Conservation (phyloP, 2,329 filamentous ascomycete species). For the Ceratocystis alfenasii region DNA sequence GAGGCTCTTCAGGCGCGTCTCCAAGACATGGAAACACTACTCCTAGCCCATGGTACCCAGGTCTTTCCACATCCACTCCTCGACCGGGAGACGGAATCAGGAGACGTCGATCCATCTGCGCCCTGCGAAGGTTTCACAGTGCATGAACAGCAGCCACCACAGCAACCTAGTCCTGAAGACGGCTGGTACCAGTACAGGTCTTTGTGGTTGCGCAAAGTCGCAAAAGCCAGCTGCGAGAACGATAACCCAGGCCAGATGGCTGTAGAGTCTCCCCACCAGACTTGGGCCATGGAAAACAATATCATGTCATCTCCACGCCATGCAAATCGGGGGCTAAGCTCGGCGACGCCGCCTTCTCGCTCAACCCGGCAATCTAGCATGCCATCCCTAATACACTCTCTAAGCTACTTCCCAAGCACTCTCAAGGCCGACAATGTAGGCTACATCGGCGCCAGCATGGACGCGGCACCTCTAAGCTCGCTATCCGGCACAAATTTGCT, state of each 20-base stretch:
- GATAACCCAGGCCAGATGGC: not conserved
- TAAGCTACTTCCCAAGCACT: slow-evolving; percentile 33
- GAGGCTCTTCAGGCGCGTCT: slow-evolving; percentile 54
- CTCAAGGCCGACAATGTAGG: slow-evolving; percentile 55
- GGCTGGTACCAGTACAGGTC: slow-evolving; percentile 5
- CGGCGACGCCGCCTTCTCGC: slow-evolving; percentile 21
- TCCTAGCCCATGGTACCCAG: slow-evolving; percentile 49
- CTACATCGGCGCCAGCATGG: slow-evolving; percentile 38
- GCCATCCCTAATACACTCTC: slow-evolving; percentile 25
- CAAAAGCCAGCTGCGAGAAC: not conserved
- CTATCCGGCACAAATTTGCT: slow-evolving; percentile 67
- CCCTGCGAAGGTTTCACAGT: not conserved
- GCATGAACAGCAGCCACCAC: not conserved
- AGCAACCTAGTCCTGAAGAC: not conserved
- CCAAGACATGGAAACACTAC: slow-evolving; percentile 53
- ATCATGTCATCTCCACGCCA: not conserved
- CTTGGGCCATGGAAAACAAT: not conserved
- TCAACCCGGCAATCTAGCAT: slow-evolving; percentile 23
- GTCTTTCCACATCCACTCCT: slow-evolving; percentile 29
- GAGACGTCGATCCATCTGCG: not conserved
- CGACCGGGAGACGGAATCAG: not conserved
- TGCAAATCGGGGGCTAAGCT: slow-evolving; percentile 27
- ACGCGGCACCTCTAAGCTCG: slow-evolving; percentile 55
- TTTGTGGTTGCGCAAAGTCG: slow-evolving; percentile 12
- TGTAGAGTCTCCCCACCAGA: not conserved